Conservation (phyloP, 148 eudicot genomes). For the Spergularia marina region DNA sequence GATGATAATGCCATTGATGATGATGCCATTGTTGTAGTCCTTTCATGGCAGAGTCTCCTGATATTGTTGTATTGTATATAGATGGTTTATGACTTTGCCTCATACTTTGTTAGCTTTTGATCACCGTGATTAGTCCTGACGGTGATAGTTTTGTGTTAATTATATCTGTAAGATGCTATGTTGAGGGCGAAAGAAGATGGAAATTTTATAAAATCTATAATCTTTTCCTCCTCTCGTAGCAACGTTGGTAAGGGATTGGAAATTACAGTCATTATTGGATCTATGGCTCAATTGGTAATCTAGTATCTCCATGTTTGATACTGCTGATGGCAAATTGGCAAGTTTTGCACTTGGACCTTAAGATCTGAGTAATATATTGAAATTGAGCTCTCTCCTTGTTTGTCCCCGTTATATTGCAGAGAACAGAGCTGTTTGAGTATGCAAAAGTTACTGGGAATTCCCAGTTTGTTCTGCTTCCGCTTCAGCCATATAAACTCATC, state of each 20-base stretch:
- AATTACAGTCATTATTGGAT: not conserved
- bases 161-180: too few relatives aligned
- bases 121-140: not conserved
- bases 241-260: not conserved
- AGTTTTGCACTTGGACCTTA: not conserved
- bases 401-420: slow-evolving; percentile 43
- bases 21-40: not conserved
- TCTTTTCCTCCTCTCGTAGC: not conserved
- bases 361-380: not conserved
- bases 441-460: slow-evolving; percentile 90
- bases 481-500: slow-evolving; percentile 87
- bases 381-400: not conserved
- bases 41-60: not conserved
- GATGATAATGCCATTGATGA: not conserved
- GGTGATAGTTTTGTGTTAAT: not conserved
- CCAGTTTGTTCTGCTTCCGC: slow-evolving; percentile 72
- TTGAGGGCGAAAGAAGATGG: not conserved
- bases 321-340: not conserved
- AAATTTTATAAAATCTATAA: not conserved
- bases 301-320: not conserved
- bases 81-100: not conserved
- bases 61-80: not conserved
- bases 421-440: slow-evolving; percentile 88
- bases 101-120: not conserved
- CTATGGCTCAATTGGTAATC: not conserved